A percentile compares a stretch with the other conserved stretches of the same genome.
These are phyloP conservation scores for Metschnikowia corniflorae DNA, from an alignment of 805 yeast species.

Conservation along the genomic window DNA sequence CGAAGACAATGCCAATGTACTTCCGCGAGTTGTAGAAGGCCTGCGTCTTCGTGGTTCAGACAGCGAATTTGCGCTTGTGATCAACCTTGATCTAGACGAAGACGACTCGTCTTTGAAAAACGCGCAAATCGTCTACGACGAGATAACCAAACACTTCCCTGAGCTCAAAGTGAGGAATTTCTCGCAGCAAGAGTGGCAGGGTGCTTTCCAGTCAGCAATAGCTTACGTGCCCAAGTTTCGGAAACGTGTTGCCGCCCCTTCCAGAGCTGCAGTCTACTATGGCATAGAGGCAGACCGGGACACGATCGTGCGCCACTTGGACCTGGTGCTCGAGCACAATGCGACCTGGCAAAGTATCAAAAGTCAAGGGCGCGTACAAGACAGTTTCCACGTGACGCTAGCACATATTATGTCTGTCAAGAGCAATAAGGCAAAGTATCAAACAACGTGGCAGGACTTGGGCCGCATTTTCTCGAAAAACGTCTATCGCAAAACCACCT, in stretches of 20 bases:
- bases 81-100: conserved; percentile 45
- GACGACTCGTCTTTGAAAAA: conserved; percentile 33
- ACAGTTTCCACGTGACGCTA: conserved; percentile 64
- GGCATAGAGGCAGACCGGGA: conserved; percentile 8
- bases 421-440: conserved; percentile 11
- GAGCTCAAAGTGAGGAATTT: conserved; percentile 8
- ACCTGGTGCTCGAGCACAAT: conserved; percentile 7
- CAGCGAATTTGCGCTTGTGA: conserved; percentile 58
- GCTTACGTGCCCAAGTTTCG: conserved; percentile 49
- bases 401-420: conserved; percentile 37
- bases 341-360: conserved; percentile 25
- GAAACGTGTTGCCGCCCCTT: conserved; percentile 27
- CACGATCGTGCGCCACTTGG: conserved; percentile 12
- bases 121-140: conserved; percentile 35
- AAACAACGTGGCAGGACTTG: conserved; percentile 8
- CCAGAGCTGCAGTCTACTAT: conserved; percentile 12
- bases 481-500: conserved; percentile 26
- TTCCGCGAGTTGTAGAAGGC: conserved; percentile 9
- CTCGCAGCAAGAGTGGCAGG: conserved; percentile 35
- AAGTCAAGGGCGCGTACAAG: conserved; percentile 40
- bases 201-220: conserved; percentile 53
- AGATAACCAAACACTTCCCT: conserved; percentile 19
- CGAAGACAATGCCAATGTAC: conserved; percentile 2
- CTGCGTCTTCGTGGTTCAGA: conserved; percentile 36
- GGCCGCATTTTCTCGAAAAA: conserved; percentile 11